Conservation (phyloP, 805 yeast species). For the Pichia nakasei region DNA sequence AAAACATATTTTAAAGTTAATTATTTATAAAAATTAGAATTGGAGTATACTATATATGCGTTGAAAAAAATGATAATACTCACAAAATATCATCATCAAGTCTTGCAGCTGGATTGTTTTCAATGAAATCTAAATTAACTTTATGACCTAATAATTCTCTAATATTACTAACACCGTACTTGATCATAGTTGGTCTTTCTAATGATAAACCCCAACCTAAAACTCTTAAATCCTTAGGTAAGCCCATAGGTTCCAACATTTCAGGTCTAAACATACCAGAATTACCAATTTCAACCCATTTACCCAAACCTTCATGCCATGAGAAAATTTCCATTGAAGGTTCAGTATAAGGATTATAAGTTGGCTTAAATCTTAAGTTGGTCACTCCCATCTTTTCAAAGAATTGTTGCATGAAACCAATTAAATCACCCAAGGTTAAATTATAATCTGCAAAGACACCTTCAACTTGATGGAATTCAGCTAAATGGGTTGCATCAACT, state of each 20-base stretch:
- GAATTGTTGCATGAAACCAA: constrained; percentile 97
- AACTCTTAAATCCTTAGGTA: constrained; percentile 88
- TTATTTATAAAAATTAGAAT: too few relatives aligned
- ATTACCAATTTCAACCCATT: constrained; percentile 99
- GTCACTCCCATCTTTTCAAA: constrained; percentile 96
- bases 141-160: constrained; percentile 97
- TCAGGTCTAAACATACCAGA: constrained; percentile 99
- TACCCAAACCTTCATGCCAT: constrained; percentile 86
- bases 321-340: constrained; percentile 97
- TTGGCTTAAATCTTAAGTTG: constrained; percentile 93
- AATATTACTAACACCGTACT: constrained; percentile 89
- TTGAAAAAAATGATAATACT: too few relatives aligned
- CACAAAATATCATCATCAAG: constrained; percentile 64
- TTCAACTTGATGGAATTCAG: constrained; percentile 98
- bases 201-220: constrained; percentile 95
- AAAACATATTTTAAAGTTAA: too few relatives aligned
- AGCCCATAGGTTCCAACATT: constrained; percentile 97
- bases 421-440: constrained; percentile 89
- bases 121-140: constrained; percentile 89
- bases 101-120: constrained; percentile 95
- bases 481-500: constrained; percentile 97
- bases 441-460: constrained; percentile 98
- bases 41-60: too few relatives aligned
- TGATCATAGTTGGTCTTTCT: constrained; percentile 99
- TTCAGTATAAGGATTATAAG: constrained; percentile 98